phyloP scores from a whole-genome alignment of 78 protist species.

The Emiliania huxleyi region DNA sequence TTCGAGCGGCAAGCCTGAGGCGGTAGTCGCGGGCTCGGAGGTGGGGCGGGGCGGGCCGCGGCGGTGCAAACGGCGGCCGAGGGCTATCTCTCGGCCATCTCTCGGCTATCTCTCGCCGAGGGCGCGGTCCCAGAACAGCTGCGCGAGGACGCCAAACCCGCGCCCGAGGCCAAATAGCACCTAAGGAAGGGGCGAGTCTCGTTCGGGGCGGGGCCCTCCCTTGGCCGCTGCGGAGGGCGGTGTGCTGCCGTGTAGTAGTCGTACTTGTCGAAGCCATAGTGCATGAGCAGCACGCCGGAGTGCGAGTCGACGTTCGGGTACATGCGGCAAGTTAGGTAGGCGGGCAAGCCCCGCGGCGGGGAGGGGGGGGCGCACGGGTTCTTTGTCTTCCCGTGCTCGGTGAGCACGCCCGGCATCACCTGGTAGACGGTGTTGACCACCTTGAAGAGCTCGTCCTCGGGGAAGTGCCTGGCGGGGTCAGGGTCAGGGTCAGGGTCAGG shows the following conservation, averaged over 20 bases:
- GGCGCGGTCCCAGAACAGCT: slow-evolving; percentile 88
- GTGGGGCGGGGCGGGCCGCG: no score
- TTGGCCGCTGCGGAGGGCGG: background rate
- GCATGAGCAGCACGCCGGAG: slow-evolving; percentile 88
- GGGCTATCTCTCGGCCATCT: no score
- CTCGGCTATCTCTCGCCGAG: no score
- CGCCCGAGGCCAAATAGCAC: slow-evolving; percentile 95
- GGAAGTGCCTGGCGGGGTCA: no score
- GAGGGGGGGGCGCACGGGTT: no score
- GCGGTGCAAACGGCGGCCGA: no score
- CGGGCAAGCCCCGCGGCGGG: no score
- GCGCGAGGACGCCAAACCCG: slow-evolving; percentile 91
- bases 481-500: no score
- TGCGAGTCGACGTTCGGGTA: slow-evolving; percentile 97
- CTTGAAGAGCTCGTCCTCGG: slow-evolving; percentile 89
- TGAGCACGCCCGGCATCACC: slow-evolving; percentile 81
- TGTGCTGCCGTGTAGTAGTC: slow-evolving; percentile 80
- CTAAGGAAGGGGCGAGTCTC: background rate
- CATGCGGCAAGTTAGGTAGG: no score
- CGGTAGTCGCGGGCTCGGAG: no score
- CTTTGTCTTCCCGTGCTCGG: slow-evolving; percentile 93
- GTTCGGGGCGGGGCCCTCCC: background rate
- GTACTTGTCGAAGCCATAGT: slow-evolving; percentile 79
- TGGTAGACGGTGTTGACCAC: slow-evolving; percentile 60
- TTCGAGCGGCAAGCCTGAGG: slow-evolving; percentile 91